Conservation (phyloP, 2,329 filamentous ascomycete genomes). For the Aureobasidium sp. region DNA sequence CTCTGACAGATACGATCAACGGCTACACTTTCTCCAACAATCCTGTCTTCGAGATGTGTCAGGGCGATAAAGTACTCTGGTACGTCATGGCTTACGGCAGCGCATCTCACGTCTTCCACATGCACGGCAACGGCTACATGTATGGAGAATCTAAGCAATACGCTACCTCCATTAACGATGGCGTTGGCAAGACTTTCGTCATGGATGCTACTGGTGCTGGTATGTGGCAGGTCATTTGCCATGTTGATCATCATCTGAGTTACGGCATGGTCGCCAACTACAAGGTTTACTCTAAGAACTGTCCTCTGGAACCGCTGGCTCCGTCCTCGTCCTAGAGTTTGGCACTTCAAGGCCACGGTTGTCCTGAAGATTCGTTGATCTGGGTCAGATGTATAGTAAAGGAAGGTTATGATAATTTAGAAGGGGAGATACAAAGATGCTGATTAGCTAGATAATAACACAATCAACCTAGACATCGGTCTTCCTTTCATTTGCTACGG, state of each 20-base stretch:
- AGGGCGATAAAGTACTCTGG: not conserved
- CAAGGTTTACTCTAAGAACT: not conserved
- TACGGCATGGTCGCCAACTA: not conserved
- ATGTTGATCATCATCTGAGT: not conserved
- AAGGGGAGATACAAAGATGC: too few species aligned
- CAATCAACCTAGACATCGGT: too few species aligned
- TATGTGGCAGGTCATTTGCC: not conserved
- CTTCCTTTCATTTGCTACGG: too few species aligned
- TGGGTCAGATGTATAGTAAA: not conserved
- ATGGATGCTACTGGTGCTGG: not conserved
- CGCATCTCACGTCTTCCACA: not conserved
- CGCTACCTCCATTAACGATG: not conserved
- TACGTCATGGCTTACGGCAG: not conserved
- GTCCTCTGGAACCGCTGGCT: not conserved
- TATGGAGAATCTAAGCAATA: not conserved
- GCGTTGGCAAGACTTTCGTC: not conserved
- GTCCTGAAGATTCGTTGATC: not conserved
- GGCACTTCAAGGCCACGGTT: not conserved
- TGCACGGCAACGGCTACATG: not conserved
- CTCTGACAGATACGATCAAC: not conserved
- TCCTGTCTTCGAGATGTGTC: not conserved
- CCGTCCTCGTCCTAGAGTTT: not conserved
- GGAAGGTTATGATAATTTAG: too few species aligned
- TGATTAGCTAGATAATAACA: too few species aligned
- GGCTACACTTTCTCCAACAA: not conserved